Base-by-base conservation (phyloP, 1,284 basidiomycete genomes). In the Apiotrichum sp. region DNA sequence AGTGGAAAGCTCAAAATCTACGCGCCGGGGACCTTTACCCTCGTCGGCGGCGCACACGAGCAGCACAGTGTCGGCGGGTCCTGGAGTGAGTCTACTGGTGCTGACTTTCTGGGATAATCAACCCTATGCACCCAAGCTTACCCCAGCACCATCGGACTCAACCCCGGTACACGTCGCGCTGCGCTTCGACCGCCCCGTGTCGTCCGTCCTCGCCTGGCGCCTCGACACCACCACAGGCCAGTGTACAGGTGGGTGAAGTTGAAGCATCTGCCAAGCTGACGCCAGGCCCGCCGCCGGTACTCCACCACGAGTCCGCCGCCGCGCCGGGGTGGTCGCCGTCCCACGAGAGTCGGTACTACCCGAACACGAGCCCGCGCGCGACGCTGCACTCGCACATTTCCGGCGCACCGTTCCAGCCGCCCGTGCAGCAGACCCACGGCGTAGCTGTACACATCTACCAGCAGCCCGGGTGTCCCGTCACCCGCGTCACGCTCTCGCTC, bases 321-420 rank as follows among this genome's bases (percentile, higher is more conserved):
- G 16, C 80, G 10, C 83, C 86, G 2, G 71, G 87, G 6, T 75
- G 89, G 7, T 74, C 80, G 34, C 77, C 76, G 0, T 83, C 86
- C 80, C 50, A 78, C 33, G 90, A 93, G 75, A 80, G 81, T 0
- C 86, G 89, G 60, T 89, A 86, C 67, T 85, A 84, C 67, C 81
- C 84, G 8, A 73, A 85, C 22, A 36, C 36, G 0, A 29, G 36
- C 8, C 13, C 31, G n/a, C 22, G 78, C 0, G 74, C 85, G 16
- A 78, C 84, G 11, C 75, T 92, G 2, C 90, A 93, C 67, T 82
- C 84, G 0, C 90, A 93, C 70, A 70, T 80, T 1, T 76, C 78
- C 4, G 58, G 58, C 3, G 86, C 84, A 0, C 88, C 90, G 1
- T 90, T 85, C 62, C 70, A 86, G 8, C 36, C 45, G 1, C 72